A percentile compares a stretch with the other conserved stretches of the same genome.
phyloP scores from a whole-genome alignment of 805 yeast species.

The Yarrowia porcina region DNA sequence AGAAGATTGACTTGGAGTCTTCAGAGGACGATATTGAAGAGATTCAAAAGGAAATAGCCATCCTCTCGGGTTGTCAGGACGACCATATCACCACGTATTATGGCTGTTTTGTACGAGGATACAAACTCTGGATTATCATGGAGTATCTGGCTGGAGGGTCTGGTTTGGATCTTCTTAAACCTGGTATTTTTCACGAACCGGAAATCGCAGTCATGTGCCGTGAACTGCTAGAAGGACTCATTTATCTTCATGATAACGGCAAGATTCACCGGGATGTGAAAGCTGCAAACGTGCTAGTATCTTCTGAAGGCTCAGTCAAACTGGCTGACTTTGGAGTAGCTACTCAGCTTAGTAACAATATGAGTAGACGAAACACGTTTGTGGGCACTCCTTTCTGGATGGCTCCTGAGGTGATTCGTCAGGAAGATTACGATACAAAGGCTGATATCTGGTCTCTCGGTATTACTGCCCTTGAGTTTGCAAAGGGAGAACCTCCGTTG shows the following conservation, averaged over 20 bases:
- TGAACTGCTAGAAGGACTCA: constrained; percentile 66
- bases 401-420: constrained; percentile 88
- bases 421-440: constrained; percentile 70
- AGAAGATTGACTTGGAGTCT: constrained; percentile 76
- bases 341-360: constrained; percentile 64
- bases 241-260: constrained; percentile 67
- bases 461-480: constrained; percentile 81
- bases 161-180: constrained; percentile 63
- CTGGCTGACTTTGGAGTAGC: constrained; percentile 93
- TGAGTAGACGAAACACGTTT: constrained; percentile 61
- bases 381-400: constrained; percentile 98
- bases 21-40: constrained; percentile 70
- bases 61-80: constrained; percentile 64
- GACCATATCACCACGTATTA: constrained; percentile 63
- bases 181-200: constrained; percentile 54
- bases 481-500: constrained; percentile 79
- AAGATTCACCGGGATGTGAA: constrained; percentile 89
- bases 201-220: constrained; percentile 59
- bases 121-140: constrained; percentile 84
- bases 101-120: constrained; percentile 61
- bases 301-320: constrained; percentile 66
- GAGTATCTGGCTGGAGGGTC: constrained; percentile 96
- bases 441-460: constrained; percentile 98
- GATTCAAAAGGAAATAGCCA: constrained; percentile 71
- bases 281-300: constrained; percentile 80